Conservation (phyloP, 2,329 filamentous ascomycete species). For the Aureobasidium sp. region DNA sequence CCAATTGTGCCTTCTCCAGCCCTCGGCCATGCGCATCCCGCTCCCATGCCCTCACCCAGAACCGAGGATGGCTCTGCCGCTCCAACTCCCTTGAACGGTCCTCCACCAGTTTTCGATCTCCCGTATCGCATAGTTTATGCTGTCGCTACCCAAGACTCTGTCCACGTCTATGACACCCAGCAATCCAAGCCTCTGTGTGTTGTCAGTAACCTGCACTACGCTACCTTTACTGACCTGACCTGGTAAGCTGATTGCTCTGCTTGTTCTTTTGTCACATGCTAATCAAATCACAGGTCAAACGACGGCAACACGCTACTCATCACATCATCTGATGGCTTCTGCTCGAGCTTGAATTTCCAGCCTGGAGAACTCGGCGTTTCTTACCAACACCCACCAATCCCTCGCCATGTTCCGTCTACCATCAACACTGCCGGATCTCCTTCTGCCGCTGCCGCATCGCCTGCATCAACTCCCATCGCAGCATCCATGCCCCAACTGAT, state of each 20-base stretch:
- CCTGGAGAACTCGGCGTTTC: conserved; percentile 75
- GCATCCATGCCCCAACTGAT: conserved; percentile 6
- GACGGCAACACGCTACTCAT: conserved; percentile 76
- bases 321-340: conserved; percentile 97
- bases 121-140: conserved; percentile 94
- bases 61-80: conserved; percentile 47
- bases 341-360: conserved; percentile 78
- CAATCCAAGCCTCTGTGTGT: conserved; percentile 88
- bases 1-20: conserved; percentile 47
- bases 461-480: conserved; percentile 14
- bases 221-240: conserved; percentile 90
- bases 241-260: conserved; percentile 67
- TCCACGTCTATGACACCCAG: conserved; percentile 93
- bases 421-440: conserved; percentile 26
- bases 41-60: conserved; percentile 46
- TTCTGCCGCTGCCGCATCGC: conserved; percentile 22
- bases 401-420: conserved; percentile 27
- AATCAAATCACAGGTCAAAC: conserved; percentile 49
- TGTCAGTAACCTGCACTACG: conserved; percentile 94
- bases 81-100: conserved; percentile 39
- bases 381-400: conserved; percentile 56
- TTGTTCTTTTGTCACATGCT: conserved; percentile 13
- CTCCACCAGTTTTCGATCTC: conserved; percentile 63
- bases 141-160: conserved; percentile 91
- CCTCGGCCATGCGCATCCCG: conserved; percentile 32